These are phyloP conservation scores for Wickerhamomyces sydowiorum DNA, from an alignment of 805 yeast genomes.

Conservation along the genomic window DNA sequence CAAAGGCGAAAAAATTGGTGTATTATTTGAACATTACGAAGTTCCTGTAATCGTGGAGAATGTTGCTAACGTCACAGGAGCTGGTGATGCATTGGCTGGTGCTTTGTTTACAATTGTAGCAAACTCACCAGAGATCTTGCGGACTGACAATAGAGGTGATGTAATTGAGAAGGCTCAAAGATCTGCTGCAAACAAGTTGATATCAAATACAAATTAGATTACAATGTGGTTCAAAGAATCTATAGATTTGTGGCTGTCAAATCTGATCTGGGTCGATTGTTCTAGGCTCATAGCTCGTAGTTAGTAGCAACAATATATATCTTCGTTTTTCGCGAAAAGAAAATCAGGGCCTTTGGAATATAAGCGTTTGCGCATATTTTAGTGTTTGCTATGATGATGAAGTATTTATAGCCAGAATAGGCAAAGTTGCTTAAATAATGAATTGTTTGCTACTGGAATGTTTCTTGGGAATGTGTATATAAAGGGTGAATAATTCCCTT, in stretches of 20 bases:
- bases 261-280: no score
- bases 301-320: no score
- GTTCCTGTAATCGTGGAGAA: slow-evolving; percentile 29
- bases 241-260: no score
- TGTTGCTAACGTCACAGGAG: slow-evolving; percentile 74
- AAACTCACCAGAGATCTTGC: slow-evolving; percentile 2
- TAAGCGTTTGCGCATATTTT: background rate
- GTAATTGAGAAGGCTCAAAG: slow-evolving; percentile 11
- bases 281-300: no score
- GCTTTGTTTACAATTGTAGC: slow-evolving; percentile 31
- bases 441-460: background rate
- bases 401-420: no score
- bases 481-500: background rate
- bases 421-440: background rate
- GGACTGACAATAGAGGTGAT: slow-evolving; percentile 3
- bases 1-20: slow-evolving; percentile 33
- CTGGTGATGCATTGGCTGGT: slow-evolving; percentile 81
- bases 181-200: slow-evolving; percentile 21
- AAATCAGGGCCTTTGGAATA: no score
- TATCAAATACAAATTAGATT: background rate
- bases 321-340: no score
- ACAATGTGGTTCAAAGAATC: no score
- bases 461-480: background rate
- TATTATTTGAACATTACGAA: slow-evolving; percentile 59
- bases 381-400: background rate